A percentile compares a stretch with the other conserved stretches of the same genome.
Evolutionary conservation across 768 basidiomycete species (phyloP).

Genomic region (Lactifluus hygrophoroides): DNA sequence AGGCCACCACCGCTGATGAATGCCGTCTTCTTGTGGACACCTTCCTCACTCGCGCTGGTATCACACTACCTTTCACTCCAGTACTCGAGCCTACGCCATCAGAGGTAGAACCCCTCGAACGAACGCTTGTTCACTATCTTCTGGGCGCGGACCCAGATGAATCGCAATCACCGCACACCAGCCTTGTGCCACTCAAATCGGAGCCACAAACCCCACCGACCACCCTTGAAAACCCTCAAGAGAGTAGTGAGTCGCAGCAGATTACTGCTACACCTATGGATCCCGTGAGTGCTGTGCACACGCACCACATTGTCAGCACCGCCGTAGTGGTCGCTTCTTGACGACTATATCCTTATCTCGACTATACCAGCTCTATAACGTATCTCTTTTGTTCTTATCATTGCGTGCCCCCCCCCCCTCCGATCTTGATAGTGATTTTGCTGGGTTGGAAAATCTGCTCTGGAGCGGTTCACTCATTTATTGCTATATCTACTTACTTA

Average conservation of each 20-base stretch:
- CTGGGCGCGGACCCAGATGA: slow-evolving; percentile 8
- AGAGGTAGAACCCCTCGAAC: slow-evolving; percentile 11
- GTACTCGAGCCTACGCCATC: slow-evolving; percentile 20
- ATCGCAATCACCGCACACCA: background rate
- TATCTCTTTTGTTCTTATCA: background rate
- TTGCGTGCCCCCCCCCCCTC: too few species aligned
- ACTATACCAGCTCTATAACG: slow-evolving; percentile 1
- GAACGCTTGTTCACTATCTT: slow-evolving; percentile 8
- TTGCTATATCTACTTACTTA: slow-evolving; percentile 15
- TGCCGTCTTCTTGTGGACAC: slow-evolving; percentile 80
- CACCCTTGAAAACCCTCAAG: background rate
- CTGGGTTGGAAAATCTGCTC: background rate
- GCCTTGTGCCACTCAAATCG: background rate
- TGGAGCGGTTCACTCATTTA: slow-evolving; percentile 2
- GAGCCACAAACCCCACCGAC: background rate
- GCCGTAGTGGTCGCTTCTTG: slow-evolving; percentile 7
- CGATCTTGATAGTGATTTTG: background rate
- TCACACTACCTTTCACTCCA: slow-evolving; percentile 24
- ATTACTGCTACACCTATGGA: background rate
- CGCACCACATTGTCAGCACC: background rate
- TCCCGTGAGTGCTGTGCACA: background rate
- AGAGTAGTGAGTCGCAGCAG: background rate
- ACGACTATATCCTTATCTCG: background rate
- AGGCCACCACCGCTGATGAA: slow-evolving; percentile 70
- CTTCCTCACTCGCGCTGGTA: slow-evolving; percentile 43